Evolutionary conservation across 345 rosid genomes (phyloP).

Genomic region (Eucalyptus albens): DNA sequence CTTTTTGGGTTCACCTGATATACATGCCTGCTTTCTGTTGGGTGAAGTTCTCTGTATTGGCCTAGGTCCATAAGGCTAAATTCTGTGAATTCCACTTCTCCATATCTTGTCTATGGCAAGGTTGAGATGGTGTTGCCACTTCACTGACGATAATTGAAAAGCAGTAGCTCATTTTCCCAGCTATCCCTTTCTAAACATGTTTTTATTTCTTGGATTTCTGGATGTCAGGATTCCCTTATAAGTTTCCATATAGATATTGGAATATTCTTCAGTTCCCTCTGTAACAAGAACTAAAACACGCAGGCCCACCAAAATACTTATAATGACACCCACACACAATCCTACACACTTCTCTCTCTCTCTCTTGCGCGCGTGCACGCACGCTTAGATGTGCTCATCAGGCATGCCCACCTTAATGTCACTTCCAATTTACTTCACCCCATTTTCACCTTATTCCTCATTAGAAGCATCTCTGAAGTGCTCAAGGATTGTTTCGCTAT

Average conservation of each 20-base stretch:
- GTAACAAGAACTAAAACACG: not conserved
- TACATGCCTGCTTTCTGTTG: not conserved
- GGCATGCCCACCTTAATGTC: not conserved
- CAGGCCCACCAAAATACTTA: not conserved
- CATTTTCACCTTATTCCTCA: not conserved
- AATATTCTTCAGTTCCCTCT: not conserved
- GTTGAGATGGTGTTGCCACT: not conserved
- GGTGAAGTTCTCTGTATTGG: not conserved
- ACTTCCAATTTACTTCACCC: not conserved
- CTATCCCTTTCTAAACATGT: not conserved
- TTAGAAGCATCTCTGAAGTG: not conserved
- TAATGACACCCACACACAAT: not conserved
- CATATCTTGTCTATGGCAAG: not conserved
- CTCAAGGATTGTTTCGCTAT: not conserved
- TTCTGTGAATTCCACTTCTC: not conserved
- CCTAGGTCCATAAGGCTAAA: not conserved
- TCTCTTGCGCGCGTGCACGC: fast-evolving
- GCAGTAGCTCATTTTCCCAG: not conserved
- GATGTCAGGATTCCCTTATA: not conserved
- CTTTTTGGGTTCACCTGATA: not conserved
- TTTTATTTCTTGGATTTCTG: not conserved
- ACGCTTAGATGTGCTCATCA: not conserved
- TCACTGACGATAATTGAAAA: not conserved
- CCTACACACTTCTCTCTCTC: not conserved
- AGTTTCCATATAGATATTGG: not conserved